These are phyloP conservation scores for Austroboletus niveus DNA, from an alignment of 1,284 basidiomycete species.

Conservation along the genomic window DNA sequence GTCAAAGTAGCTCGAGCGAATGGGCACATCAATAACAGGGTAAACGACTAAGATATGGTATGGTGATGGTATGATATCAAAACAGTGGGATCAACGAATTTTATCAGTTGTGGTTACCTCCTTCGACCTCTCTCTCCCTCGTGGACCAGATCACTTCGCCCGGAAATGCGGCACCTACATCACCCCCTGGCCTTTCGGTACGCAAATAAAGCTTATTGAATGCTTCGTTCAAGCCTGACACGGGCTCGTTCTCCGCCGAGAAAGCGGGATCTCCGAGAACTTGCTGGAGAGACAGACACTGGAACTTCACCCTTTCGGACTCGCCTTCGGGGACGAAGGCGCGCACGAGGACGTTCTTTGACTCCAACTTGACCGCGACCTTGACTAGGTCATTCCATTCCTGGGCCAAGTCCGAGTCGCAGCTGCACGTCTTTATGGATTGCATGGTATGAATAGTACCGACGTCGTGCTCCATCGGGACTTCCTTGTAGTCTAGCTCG, in stretches of 20 bases:
- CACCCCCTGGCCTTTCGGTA: conserved; percentile 12
- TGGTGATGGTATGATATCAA: too few relatives aligned
- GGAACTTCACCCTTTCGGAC: conserved; percentile 27
- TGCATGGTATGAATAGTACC: conserved; percentile 14
- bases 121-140: conserved; percentile 9
- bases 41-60: too few relatives aligned
- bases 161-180: conserved; percentile 25
- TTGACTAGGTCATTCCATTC: conserved; percentile 31
- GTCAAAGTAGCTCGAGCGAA: background rate
- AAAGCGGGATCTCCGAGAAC: conserved; percentile 12
- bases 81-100: background rate
- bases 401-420: conserved; percentile 19
- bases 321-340: conserved; percentile 29
- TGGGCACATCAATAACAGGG: too few relatives aligned
- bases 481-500: conserved; percentile 27
- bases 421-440: conserved; percentile 20
- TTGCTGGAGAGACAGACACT: conserved; percentile 23
- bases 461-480: conserved; percentile 19
- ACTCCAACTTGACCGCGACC: conserved; percentile 24
- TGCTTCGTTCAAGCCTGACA: conserved; percentile 20
- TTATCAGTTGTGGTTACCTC: background rate
- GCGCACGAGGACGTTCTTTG: conserved; percentile 26
- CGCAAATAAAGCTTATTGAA: conserved; percentile 30
- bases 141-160: conserved; percentile 14
- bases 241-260: conserved; percentile 14